Evolutionary conservation across 176 grass and related monocot species (phyloP), one percentile per base, ranked within the genome.

Genomic region (Juncus inflexus): DNA sequence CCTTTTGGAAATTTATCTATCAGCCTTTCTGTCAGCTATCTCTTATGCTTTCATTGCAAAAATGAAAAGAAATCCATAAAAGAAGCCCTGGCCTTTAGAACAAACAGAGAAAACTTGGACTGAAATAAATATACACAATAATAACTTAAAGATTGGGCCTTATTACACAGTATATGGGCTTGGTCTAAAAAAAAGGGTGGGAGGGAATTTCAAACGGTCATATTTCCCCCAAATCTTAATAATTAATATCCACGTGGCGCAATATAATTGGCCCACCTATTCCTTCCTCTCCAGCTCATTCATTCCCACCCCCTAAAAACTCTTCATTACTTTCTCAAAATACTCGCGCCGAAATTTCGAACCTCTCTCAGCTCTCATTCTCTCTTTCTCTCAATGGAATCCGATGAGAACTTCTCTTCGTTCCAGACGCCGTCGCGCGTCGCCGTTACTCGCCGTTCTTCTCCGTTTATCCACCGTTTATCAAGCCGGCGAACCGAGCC

Each of bases 401-500:
- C 60, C 61, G 55, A 66, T 19, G 78, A 58, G 47, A 40, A 3
- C 37, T 71, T 45, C 41, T 68, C 49, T 68, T 11, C 50, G 9
- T 13, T 11, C 19, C 35, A 16, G 6, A 61, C 66, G 9, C 74
- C 80, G 9, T 38, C 36, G 13, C 80, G 80, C 9, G 68, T 83
- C 49, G 4, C 43, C 43, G 43, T 47, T 47, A 6, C 43, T 47
- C 43, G 43, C 43, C 43, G 43, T 6, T 83, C 68, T 39, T 53
- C 77, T 9, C 64, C 74, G 1, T 79, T 47, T 51, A 35, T 66
- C n/a, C 76, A 67, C 55, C 64, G 84, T 43, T 82, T 99, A 1
- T 64, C 80, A 4, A 84, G 80, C 67, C 19, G 77, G 4, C 86
- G 86, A 77, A 62, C 62, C 39, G 64, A 89, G 49, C 94, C 80